Percentiles rank a stretch among this genome's conserved stretches.
These are phyloP conservation scores for Candida glucosophila DNA, from an alignment of 1,139 yeast genomes.

Conservation along the genomic window DNA sequence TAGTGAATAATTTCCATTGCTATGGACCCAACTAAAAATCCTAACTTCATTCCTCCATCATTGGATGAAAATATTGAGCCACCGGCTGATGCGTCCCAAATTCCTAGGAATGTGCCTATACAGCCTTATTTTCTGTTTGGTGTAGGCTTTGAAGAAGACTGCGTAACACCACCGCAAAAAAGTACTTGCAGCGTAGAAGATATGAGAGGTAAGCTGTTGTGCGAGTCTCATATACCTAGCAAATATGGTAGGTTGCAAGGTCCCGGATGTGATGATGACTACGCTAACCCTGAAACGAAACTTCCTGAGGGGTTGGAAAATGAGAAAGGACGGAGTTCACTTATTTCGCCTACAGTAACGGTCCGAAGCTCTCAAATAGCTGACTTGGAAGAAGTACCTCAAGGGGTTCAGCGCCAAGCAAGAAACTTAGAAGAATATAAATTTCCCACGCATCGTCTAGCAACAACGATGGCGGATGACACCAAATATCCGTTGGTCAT, in stretches of 20 bases:
- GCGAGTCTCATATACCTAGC: conserved; percentile 33
- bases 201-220: conserved; percentile 8
- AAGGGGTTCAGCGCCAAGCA: conserved; percentile 85
- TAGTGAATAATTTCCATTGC: no score
- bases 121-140: conserved; percentile 72
- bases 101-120: conserved; percentile 71
- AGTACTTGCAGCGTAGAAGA: conserved; percentile 8
- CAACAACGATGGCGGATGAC: conserved; percentile 62
- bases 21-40: conserved; percentile 83
- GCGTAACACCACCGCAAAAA: conserved; percentile 63
- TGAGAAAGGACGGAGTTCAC: no score
- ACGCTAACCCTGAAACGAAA: no score
- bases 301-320: no score
- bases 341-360: conserved; percentile 37
- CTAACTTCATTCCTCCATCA: conserved; percentile 68
- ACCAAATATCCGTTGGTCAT: conserved; percentile 82
- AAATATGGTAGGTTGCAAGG: conserved; percentile 32
- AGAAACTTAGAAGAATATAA: conserved; percentile 53
- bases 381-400: conserved; percentile 93
- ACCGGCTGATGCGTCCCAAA: conserved; percentile 62
- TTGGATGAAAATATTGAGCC: conserved; percentile 53
- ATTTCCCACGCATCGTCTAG: conserved; percentile 83
- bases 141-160: conserved; percentile 57
- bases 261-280: conserved; percentile 22
- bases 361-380: conserved; percentile 71